These are phyloP conservation scores for Tricholoma furcatifolium DNA, from an alignment of 768 basidiomycete species.

Conservation along the genomic window DNA sequence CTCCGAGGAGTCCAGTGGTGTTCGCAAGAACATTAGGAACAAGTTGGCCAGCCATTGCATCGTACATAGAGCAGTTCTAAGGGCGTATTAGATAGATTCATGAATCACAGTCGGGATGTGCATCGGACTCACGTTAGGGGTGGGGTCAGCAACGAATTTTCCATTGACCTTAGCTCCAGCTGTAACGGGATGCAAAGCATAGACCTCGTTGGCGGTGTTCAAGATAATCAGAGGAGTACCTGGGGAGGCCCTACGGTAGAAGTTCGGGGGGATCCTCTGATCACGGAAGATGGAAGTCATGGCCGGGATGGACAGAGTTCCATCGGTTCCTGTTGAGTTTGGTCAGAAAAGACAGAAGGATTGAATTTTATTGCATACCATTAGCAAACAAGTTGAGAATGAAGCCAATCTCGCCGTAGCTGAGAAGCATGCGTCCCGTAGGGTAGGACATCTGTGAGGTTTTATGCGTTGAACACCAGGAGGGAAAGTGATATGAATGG, in stretches of 20 bases:
- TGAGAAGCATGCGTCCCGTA: conserved; percentile 11
- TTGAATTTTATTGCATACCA: not conserved
- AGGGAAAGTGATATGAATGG: too few relatives aligned
- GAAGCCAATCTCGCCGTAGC: conserved; percentile 15
- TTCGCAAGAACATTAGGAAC: not conserved
- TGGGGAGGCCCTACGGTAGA: conserved; percentile 5
- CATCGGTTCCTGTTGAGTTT: conserved; percentile 11
- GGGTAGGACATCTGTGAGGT: conserved; percentile 12
- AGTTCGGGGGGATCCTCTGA: conserved; percentile 13
- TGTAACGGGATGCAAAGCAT: conserved; percentile 1
- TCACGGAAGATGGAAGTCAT: conserved; percentile 18
- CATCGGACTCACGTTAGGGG: conserved; percentile 1
- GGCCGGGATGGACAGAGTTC: conserved; percentile 5
- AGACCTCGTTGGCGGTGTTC: not conserved
- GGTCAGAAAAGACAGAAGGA: not conserved
- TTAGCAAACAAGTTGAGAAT: conserved; percentile 17
- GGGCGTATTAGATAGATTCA: too few relatives aligned
- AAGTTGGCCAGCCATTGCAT: too few relatives aligned
- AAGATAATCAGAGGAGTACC: conserved; percentile 3
- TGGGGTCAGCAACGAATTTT: conserved; percentile 6
- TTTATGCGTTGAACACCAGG: not conserved
- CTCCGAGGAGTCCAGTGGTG: not conserved
- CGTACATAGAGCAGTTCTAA: too few relatives aligned
- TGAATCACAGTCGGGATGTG: too few relatives aligned
- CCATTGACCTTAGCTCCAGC: conserved; percentile 12